These are phyloP conservation scores for Fagopyrum homotropicum DNA, from an alignment of 148 eudicot genomes.

Conservation along the genomic window DNA sequence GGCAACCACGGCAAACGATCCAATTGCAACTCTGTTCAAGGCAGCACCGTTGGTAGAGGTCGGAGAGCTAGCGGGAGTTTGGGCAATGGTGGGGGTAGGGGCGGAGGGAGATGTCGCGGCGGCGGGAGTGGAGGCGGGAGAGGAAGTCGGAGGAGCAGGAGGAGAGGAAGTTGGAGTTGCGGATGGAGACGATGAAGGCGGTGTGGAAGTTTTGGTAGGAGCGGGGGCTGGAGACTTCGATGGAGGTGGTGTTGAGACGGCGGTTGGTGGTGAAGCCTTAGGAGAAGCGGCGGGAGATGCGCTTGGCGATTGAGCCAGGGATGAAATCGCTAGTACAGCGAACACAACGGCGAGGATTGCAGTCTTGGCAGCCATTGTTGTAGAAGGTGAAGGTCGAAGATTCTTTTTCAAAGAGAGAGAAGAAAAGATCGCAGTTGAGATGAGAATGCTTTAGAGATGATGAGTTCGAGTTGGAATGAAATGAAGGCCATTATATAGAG, in stretches of 20 bases:
- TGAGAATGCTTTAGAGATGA: neutral
- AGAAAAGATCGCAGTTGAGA: neutral
- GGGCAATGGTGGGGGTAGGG: neutral
- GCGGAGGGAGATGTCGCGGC: neutral
- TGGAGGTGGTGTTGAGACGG: neutral
- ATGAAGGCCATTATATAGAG: neutral
- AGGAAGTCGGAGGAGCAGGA: conserved; percentile 14
- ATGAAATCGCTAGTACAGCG: conserved; percentile 5
- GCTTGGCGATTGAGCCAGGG: conserved; percentile 7
- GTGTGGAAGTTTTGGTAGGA: neutral
- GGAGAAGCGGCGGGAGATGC: conserved; percentile 3
- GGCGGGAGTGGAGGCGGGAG: conserved; percentile 5
- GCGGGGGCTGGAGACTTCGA: neutral
- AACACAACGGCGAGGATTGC: neutral
- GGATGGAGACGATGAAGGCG: conserved; percentile 12
- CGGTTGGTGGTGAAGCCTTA: neutral
- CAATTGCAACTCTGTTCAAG: conserved; percentile 9
- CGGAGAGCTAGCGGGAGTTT: neutral
- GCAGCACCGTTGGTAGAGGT: conserved; percentile 4
- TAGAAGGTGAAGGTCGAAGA: neutral
- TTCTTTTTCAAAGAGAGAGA: neutral
- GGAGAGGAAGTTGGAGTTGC: conserved; percentile 1
- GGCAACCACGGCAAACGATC: conserved; percentile 12
- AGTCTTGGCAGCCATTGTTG: conserved; percentile 3
- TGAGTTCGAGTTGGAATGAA: neutral